These are phyloP conservation scores for Colletotrichum lindemuthianum DNA, from an alignment of 2,329 filamentous ascomycete species.

Conservation along the genomic window DNA sequence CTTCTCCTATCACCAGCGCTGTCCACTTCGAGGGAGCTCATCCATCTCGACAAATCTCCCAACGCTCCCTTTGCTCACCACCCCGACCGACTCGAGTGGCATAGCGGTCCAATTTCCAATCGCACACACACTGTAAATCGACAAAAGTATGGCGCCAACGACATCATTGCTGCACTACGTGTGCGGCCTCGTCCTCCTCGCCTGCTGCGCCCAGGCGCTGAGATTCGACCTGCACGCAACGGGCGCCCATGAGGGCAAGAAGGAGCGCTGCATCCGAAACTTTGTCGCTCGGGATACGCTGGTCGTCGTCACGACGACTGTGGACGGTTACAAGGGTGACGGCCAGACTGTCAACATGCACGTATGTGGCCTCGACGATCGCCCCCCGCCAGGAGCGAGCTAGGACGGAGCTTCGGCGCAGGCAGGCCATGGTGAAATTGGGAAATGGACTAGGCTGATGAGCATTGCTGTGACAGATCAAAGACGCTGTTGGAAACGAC, in stretches of 20 bases:
- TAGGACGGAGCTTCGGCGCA: not conserved
- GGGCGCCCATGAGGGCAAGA: constrained; percentile 67
- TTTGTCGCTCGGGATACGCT: constrained; percentile 92
- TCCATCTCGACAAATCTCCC: constrained; percentile 43
- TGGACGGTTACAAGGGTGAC: constrained; percentile 88
- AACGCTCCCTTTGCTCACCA: constrained; percentile 50
- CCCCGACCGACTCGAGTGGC: constrained; percentile 3
- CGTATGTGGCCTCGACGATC: constrained; percentile 60
- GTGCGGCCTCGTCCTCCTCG: constrained; percentile 67
- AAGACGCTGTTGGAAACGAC: constrained; percentile 94
- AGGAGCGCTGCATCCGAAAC: constrained; percentile 94
- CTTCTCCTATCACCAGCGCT: constrained; percentile 32
- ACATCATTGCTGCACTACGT: constrained; percentile 66
- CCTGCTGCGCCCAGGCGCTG: constrained; percentile 71
- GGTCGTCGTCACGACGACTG: constrained; percentile 92
- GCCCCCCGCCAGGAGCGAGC: not conserved
- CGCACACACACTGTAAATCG: not conserved
- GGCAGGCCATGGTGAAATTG: not conserved
- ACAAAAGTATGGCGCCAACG: constrained; percentile 57
- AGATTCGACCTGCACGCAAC: constrained; percentile 92
- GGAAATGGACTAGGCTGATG: constrained; percentile 22
- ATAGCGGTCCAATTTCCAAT: not conserved
- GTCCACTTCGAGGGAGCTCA: constrained; percentile 17
- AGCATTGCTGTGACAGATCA: constrained; percentile 71
- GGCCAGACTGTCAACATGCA: constrained; percentile 95